These are phyloP conservation scores for Salinomyces thailandicus DNA, from an alignment of 2,329 filamentous ascomycete species.

Conservation along the genomic window DNA sequence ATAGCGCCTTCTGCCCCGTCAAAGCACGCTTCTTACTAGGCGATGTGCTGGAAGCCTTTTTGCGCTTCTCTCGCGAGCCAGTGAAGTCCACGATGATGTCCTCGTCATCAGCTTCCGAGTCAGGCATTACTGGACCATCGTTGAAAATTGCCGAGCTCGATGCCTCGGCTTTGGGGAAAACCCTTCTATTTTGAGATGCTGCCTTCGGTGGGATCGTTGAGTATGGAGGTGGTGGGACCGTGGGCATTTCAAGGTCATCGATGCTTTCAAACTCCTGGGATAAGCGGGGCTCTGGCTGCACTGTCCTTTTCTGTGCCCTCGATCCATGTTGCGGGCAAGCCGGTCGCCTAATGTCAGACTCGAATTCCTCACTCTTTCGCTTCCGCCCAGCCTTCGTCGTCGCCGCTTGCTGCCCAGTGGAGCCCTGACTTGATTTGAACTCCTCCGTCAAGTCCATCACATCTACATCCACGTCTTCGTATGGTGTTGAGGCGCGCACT, in stretches of 20 bases:
- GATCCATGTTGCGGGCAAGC: conserved; percentile 1
- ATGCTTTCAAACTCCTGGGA: conserved; percentile 30
- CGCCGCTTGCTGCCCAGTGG: conserved; percentile 7
- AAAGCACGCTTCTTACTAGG: conserved; percentile 8
- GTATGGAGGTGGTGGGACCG: conserved; percentile 33
- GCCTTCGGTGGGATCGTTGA: conserved; percentile 30
- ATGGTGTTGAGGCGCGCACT: too few relatives aligned
- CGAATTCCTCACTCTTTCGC: conserved; percentile 38
- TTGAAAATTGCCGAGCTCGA: not conserved
- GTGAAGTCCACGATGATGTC: conserved; percentile 20
- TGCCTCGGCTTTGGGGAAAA: not conserved
- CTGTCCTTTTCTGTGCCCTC: not conserved
- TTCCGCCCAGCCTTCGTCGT: conserved; percentile 24
- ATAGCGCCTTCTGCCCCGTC: conserved; percentile 3
- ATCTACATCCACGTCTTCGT: too few relatives aligned
- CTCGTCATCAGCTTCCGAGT: conserved; percentile 19
- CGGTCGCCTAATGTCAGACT: conserved; percentile 15
- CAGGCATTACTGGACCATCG: conserved; percentile 9
- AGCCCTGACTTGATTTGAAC: conserved; percentile 12
- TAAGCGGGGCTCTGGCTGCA: conserved; percentile 2
- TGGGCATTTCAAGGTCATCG: conserved; percentile 25
- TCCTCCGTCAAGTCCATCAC: conserved; percentile 27
- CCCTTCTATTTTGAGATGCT: not conserved
- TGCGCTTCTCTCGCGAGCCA: conserved; percentile 2
- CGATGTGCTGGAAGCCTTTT: conserved; percentile 1